Evolutionary conservation across 2,329 filamentous ascomycete species (phyloP).

Genomic region (Volutella citrinella): DNA sequence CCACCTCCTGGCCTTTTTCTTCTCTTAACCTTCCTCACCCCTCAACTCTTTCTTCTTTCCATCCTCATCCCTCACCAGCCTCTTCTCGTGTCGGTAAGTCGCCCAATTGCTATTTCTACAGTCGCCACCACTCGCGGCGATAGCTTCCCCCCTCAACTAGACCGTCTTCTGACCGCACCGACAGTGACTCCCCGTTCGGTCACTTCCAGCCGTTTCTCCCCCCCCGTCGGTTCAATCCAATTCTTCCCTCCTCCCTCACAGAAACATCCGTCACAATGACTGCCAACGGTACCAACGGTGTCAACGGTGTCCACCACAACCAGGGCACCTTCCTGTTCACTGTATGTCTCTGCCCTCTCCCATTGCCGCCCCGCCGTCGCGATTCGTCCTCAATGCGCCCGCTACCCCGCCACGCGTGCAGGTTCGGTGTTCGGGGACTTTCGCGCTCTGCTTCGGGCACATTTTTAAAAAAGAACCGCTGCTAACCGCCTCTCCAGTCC

Average conservation of each 20-base stretch:
- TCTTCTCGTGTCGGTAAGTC: conserved; percentile 15
- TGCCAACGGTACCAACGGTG: conserved; percentile 41
- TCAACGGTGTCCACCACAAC: conserved; percentile 47
- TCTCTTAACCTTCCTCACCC: conserved; percentile 28
- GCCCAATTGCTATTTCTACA: neutral
- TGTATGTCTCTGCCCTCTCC: conserved; percentile 39
- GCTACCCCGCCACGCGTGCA: neutral
- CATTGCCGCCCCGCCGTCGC: conserved; percentile 1
- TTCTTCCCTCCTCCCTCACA: conserved; percentile 20
- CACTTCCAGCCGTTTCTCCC: conserved; percentile 19
- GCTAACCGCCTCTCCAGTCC: conserved; percentile 50
- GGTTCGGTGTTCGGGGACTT: no score
- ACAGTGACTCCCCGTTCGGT: conserved; percentile 22
- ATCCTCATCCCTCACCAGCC: conserved; percentile 15
- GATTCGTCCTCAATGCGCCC: conserved; percentile 5
- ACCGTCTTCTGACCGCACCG: conserved; percentile 14
- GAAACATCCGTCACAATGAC: conserved; percentile 59
- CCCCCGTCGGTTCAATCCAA: no score
- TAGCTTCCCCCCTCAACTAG: conserved; percentile 8
- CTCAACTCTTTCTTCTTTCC: conserved; percentile 24
- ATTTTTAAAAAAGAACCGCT: conserved; percentile 6
- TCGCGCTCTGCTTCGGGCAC: no score
- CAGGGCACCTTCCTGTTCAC: conserved; percentile 81
- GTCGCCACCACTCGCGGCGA: conserved; percentile 8
- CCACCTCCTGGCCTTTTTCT: conserved; percentile 26